Base-by-base conservation (phyloP, 495 filamentous ascomycete genomes). In the Penicillium herquei region DNA sequence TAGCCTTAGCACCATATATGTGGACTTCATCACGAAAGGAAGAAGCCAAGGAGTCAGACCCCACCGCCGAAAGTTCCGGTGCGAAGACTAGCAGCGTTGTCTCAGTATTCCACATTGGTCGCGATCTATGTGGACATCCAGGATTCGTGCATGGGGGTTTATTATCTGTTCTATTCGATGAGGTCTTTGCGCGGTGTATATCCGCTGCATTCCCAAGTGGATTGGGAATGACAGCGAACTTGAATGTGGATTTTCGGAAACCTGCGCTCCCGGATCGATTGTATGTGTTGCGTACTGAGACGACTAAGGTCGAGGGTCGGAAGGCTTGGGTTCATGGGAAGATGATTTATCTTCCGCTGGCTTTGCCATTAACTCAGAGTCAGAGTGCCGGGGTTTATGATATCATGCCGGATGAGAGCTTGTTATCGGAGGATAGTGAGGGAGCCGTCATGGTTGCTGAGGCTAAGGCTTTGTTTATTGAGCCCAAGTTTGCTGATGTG, bases 401-500 rank as follows among this genome's bases (percentile, higher is more conserved):
- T 17, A n/a, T 63, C 13, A 39, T 55, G 1, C 2, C 49, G 9
- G 61, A 67, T 58, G 40, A 31, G 18, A 56, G 46, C 14, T 37
- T 60, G 17, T 50, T 59, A 31, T 52, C 7, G 10, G 79, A 71
- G 52, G 77, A 75, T 43, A 77, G 76, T 51, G 77, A 85, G 55
- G 79, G 76, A 33, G 76, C 82, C 7, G 64, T 82, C 18, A 79
- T 91, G 57, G 76, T 93, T 49, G 86, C 83, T 31, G 87, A 91
- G 70, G 90, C 85, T 31, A 87, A 83, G 65, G 93, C 88, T 10
- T 77, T 98, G 59, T 97, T 95, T 71, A 78, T 98, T 51, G 91
- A 95, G 69, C 93, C 93, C 3, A 91, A 82, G 70, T 81, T 89
- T 67, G 91, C 89, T 14, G 81, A 85, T 86, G 67, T 69, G 80